These are phyloP conservation scores for Aspergillus sp. DNA, from an alignment of 2,329 filamentous ascomycete species.

Conservation along the genomic window DNA sequence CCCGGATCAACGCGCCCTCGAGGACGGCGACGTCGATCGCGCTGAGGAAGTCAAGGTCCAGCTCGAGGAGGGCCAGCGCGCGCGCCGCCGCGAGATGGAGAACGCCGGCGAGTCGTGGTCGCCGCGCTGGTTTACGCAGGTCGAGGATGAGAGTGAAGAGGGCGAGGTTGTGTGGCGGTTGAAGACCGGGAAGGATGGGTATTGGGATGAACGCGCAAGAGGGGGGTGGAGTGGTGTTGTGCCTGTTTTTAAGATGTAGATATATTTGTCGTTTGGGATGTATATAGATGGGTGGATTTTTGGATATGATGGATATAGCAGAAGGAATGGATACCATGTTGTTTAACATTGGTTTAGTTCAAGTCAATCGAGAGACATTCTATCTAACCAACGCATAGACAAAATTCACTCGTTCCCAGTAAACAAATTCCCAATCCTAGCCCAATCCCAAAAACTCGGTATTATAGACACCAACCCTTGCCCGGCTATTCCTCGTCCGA, in stretches of 20 bases:
- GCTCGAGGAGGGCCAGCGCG: conserved; percentile 78
- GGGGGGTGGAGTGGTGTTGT: conserved; percentile 56
- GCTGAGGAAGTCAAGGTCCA: conserved; percentile 75
- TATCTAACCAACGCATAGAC: no score
- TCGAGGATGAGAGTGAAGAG: conserved; percentile 33
- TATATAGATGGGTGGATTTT: no score
- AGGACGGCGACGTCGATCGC: conserved; percentile 69
- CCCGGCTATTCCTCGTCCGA: conserved; percentile 20
- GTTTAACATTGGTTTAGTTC: no score
- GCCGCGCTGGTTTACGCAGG: conserved; percentile 76
- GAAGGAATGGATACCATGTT: no score
- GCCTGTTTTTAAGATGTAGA: conserved; percentile 41
- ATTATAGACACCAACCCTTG: background rate
- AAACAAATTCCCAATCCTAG: no score
- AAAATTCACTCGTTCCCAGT: no score
- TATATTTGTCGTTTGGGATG: background rate
- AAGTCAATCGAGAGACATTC: no score
- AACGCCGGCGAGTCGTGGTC: conserved; percentile 60
- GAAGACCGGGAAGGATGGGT: conserved; percentile 73
- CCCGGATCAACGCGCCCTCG: conserved; percentile 78
- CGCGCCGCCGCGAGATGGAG: conserved; percentile 65
- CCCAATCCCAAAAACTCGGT: no score
- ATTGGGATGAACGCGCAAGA: conserved; percentile 77
- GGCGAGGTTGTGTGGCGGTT: conserved; percentile 54
- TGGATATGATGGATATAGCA: no score